Percentiles rank a stretch among this genome's conserved stretches.
Conservation (phyloP, 768 basidiomycete genomes). For the Suillus fuscotomentosus region DNA sequence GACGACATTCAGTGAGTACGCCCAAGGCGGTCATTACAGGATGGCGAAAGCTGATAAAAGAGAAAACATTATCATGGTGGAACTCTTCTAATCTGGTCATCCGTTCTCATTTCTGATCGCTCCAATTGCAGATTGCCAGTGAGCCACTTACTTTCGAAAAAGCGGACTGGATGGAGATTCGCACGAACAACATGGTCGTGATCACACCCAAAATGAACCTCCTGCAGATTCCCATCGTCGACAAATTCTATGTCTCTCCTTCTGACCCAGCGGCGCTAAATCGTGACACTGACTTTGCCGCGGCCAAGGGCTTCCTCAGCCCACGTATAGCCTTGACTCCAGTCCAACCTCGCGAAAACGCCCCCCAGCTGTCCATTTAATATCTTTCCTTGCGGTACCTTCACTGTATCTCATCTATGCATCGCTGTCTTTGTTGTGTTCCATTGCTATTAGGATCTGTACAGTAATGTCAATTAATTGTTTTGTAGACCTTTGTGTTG, state of each 20-base stretch:
- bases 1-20: constrained; percentile 88
- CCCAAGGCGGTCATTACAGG: constrained; percentile 85
- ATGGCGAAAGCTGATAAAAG: constrained; percentile 96
- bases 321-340: constrained; percentile 43
- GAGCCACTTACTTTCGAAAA: constrained; percentile 97
- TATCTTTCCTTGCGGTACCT: not conserved
- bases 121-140: constrained; percentile 61
- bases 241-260: constrained; percentile 89
- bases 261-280: constrained; percentile 71
- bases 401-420: not conserved
- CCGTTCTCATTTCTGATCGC: constrained; percentile 11
- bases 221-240: constrained; percentile 89
- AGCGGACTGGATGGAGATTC: constrained; percentile 99
- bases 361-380: constrained; percentile 21
- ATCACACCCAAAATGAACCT: constrained; percentile 96
- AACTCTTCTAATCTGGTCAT: constrained; percentile 7
- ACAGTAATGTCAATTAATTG: not conserved
- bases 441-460: not conserved
- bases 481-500: not conserved
- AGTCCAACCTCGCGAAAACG: constrained; percentile 19
- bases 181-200: constrained; percentile 92
- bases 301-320: constrained; percentile 81
- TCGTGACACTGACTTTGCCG: constrained; percentile 81
- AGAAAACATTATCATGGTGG: constrained; percentile 92
- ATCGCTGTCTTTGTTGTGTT: constrained; percentile 2